Evolutionary conservation across 352 stramenopile species (phyloP), one percentile per base, ranked within the genome.

Genomic region (Phytopythium boreale): DNA sequence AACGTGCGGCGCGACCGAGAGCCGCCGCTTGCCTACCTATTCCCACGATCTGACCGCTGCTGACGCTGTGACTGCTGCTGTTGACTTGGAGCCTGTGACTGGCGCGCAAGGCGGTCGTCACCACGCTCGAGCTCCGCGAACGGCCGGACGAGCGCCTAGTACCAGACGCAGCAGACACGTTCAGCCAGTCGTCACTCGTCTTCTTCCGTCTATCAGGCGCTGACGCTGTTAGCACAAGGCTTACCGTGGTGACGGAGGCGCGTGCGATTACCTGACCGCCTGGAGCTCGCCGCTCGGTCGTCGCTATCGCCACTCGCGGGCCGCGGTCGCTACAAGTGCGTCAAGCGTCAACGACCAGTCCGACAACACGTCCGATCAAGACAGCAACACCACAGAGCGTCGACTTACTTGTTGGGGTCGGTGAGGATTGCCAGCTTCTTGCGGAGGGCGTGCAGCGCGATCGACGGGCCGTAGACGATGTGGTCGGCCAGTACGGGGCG

Each of bases 401-500:
- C 1, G 19, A 68, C 71, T 20, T 69, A 78, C 71, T 74, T 68
- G 17, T 75, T 53, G 24, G 50, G 22, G 10, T 51, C 24, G 26
- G 4, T 9, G 4, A 19, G 51, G 6, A 22, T 27, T 36, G 59
- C 20, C 19, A 46, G 36, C 52, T 71, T 73, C 29, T 71, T 75
- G 27, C 69, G 60, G 47, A 75, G 62, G 8, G 77, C 66, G 36
- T 77, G 71, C 6, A 76, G 79, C 50, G 81, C 87, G 69, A 90
- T 87, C 29, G 76, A 75, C 4, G 82, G 82, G 0, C 79, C 82
- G 61, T 90, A 90, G 6, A 90, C 72, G 24, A 90, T 76, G 27
- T 86, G 77, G 46, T 90, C 77, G 0, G 79, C 88, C 4, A 89
- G 68, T 27, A 71, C 66, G 0, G 72, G 62, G 22, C 80, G 69